These are phyloP conservation scores for Cynara cardunculus DNA, from an alignment of 129 eudicot genomes.

Conservation along the genomic window DNA sequence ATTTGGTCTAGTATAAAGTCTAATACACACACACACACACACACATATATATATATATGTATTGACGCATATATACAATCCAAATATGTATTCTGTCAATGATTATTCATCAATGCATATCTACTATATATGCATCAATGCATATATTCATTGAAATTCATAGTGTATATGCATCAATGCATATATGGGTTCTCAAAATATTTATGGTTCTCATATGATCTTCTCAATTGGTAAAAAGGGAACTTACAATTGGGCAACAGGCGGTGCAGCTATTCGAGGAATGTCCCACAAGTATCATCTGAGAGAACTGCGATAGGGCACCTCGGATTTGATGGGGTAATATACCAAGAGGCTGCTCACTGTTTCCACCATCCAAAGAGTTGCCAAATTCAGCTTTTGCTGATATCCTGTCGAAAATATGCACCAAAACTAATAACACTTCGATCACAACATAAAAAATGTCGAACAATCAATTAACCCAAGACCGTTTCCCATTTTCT, in stretches of 20 bases:
- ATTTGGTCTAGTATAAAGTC: too few relatives aligned
- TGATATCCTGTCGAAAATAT: conserved; percentile 43
- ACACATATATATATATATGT: too few relatives aligned
- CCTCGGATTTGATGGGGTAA: conserved; percentile 94
- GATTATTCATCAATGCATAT: not conserved
- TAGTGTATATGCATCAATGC: not conserved
- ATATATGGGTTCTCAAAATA: not conserved
- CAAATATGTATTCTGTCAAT: not conserved
- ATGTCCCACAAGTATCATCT: conserved; percentile 91
- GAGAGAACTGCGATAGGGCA: conserved; percentile 79
- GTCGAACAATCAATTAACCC: not conserved
- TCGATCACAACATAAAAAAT: not conserved
- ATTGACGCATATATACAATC: not conserved
- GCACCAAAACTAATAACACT: not conserved
- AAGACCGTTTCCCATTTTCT: not conserved
- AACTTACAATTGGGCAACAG: conserved; percentile 75
- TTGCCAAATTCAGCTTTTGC: conserved; percentile 78
- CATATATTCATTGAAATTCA: not conserved
- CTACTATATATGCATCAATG: not conserved
- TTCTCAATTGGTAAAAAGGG: not conserved
- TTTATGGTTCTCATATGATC: not conserved
- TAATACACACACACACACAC: too few relatives aligned
- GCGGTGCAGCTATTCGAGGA: conserved; percentile 90
- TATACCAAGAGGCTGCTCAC: conserved; percentile 89
- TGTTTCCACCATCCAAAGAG: conserved; percentile 40